Evolutionary conservation across 306 rosid genomes (phyloP).

Genomic region (Trifolium dubium): DNA sequence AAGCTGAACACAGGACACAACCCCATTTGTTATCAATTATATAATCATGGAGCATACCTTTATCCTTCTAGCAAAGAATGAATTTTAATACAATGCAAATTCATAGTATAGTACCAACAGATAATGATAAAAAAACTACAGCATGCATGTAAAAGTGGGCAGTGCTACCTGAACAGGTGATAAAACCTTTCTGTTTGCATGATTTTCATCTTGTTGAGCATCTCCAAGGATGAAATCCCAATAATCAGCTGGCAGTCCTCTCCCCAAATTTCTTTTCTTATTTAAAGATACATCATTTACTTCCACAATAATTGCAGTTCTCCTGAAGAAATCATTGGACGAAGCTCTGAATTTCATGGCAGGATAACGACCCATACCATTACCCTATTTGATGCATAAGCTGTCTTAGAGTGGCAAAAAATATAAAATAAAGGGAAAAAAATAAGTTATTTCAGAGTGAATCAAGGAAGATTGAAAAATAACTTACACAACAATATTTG

Average conservation of each 20-base stretch:
- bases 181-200: conserved; percentile 62
- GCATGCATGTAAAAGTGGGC: conserved; percentile 7
- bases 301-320: conserved; percentile 75
- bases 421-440: conserved; percentile 9
- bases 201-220: conserved; percentile 65
- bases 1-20: conserved; percentile 1
- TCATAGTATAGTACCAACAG: conserved; percentile 11
- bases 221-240: conserved; percentile 83
- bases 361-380: conserved; percentile 63
- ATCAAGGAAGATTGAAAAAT: conserved; percentile 3
- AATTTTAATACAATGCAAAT: conserved; percentile 17
- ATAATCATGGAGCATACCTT: not conserved
- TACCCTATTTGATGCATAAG: conserved; percentile 60
- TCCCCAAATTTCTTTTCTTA: conserved; percentile 47
- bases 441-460: not conserved
- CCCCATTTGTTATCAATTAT: conserved; percentile 9
- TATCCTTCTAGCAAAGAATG: conserved; percentile 20
- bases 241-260: conserved; percentile 65
- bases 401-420: conserved; percentile 33
- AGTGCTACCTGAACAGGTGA: conserved; percentile 79
- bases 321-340: conserved; percentile 61
- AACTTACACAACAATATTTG: conserved; percentile 87
- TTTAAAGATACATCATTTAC: conserved; percentile 50
- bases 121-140: conserved; percentile 19
- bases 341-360: conserved; percentile 79